Conservation (phyloP, 73 alveolate species). For the Paramecium sonneborni region DNA sequence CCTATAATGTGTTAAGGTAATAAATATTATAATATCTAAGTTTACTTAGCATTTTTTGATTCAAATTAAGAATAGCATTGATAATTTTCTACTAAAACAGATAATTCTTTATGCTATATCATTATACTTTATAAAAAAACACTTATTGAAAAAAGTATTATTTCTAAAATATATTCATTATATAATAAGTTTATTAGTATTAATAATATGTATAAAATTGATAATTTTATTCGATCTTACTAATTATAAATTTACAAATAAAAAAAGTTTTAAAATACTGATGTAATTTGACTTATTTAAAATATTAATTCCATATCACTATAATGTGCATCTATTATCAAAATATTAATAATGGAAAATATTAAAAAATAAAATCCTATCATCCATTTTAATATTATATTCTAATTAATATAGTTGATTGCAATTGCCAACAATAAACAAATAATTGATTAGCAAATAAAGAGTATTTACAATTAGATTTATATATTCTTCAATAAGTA, state of each 20-base stretch:
- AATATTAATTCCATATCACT: neutral
- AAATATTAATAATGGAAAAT: neutral
- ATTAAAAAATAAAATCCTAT: neutral
- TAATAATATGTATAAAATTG: neutral
- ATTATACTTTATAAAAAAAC: neutral
- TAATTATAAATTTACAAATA: neutral
- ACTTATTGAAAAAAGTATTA: neutral
- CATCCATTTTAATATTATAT: neutral
- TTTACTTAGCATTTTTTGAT: neutral
- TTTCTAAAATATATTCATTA: neutral
- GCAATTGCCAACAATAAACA: neutral
- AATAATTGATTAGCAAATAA: constrained; percentile 1
- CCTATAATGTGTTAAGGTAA: constrained; percentile 34
- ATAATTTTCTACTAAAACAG: constrained; percentile 1
- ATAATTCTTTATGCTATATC: neutral
- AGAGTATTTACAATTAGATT: neutral
- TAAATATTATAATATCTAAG: neutral
- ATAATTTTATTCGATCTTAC: neutral
- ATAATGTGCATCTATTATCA: neutral
- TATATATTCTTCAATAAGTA: neutral
- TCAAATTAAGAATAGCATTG: neutral
- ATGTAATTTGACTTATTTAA: neutral
- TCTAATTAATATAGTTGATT: neutral
- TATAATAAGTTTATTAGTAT: neutral
- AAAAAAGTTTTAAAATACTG: neutral